Percentiles rank a stretch among this genome's conserved stretches.
Evolutionary conservation across 345 rosid genomes (phyloP).

Genomic region (Alliaria petiolata): DNA sequence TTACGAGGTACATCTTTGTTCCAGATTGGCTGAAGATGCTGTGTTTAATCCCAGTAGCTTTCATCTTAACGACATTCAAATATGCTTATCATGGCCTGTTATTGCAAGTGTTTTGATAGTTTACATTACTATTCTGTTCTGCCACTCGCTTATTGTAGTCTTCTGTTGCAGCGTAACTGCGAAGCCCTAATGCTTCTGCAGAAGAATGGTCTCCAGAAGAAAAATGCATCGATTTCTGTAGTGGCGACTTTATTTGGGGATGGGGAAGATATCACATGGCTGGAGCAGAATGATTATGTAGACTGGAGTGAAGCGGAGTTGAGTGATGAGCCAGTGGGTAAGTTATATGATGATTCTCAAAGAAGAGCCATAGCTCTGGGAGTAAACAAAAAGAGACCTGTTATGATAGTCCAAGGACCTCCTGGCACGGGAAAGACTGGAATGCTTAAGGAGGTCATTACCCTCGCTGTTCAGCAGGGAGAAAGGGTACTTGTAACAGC

Average conservation of each 20-base stretch:
- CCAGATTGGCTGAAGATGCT: background rate
- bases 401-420: conserved; percentile 86
- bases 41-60: background rate
- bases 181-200: conserved; percentile 95
- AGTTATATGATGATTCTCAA: conserved; percentile 67
- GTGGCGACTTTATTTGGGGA: conserved; percentile 93
- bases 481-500: conserved; percentile 95
- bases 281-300: conserved; percentile 53
- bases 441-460: conserved; percentile 75
- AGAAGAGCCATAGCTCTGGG: conserved; percentile 64
- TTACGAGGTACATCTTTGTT: conserved; percentile 59
- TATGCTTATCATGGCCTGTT: background rate
- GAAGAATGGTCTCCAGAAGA: conserved; percentile 85
- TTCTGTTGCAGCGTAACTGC: conserved; percentile 75
- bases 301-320: conserved; percentile 60
- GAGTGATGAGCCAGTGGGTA: conserved; percentile 43
- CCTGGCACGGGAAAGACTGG: conserved; percentile 97
- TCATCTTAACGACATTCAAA: background rate
- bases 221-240: conserved; percentile 67
- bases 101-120: conserved; percentile 5
- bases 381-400: conserved; percentile 73
- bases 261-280: conserved; percentile 64
- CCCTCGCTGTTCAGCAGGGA: conserved; percentile 74
- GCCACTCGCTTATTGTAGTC: conserved; percentile 5
- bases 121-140: background rate